These are phyloP conservation scores for Cucumis hystrix DNA, from an alignment of 306 rosid species.

Conservation along the genomic window DNA sequence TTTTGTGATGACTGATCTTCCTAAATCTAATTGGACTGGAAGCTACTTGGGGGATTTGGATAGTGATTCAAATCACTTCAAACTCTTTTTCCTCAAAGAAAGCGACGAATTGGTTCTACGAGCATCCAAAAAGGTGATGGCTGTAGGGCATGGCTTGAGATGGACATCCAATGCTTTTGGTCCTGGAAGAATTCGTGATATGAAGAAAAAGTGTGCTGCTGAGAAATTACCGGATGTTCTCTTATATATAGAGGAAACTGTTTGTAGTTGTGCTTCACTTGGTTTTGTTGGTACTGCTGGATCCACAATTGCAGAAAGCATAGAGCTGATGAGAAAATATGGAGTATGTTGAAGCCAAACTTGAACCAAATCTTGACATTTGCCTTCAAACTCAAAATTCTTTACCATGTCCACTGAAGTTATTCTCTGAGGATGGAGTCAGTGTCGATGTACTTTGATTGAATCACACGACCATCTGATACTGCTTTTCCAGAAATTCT, in stretches of 20 bases:
- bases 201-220: constrained; percentile 33
- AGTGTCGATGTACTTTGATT: neutral
- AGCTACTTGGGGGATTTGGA: constrained; percentile 62
- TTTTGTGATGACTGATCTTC: constrained; percentile 89
- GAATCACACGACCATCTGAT: neutral
- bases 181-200: constrained; percentile 12
- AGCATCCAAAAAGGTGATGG: constrained; percentile 39
- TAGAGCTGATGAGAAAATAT: constrained; percentile 55
- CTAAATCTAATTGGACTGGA: constrained; percentile 53
- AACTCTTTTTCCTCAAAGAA: constrained; percentile 43
- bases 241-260: constrained; percentile 59
- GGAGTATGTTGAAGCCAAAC: constrained; percentile 20
- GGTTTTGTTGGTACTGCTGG: constrained; percentile 88
- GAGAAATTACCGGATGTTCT: constrained; percentile 42
- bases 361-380: neutral
- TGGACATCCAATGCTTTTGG: constrained; percentile 18
- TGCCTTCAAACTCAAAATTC: neutral
- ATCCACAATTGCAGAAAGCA: constrained; percentile 69
- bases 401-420: neutral
- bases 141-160: constrained; percentile 37
- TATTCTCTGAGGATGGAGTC: too few relatives aligned
- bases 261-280: constrained; percentile 76
- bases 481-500: neutral
- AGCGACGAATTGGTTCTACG: constrained; percentile 30
- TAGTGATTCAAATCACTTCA: constrained; percentile 27